These are phyloP conservation scores for Mortierella alpina DNA, from an alignment of 192 early-diverging fungal genomes.

Conservation along the genomic window DNA sequence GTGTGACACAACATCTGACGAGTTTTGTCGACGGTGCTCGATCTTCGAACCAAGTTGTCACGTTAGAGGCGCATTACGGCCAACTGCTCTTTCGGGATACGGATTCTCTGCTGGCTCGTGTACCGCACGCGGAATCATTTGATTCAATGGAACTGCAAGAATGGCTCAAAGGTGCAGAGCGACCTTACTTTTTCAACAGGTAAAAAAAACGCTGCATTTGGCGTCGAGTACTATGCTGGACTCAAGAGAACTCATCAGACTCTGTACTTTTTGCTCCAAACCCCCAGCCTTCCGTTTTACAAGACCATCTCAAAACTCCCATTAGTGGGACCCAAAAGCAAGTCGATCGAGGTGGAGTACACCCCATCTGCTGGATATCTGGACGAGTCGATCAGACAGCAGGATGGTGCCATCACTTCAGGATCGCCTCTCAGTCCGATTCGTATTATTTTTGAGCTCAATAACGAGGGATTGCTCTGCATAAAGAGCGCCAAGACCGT, in stretches of 20 bases:
- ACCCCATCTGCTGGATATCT: constrained; percentile 7
- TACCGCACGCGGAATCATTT: constrained; percentile 16
- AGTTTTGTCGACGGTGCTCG: neutral
- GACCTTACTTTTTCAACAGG: constrained; percentile 30
- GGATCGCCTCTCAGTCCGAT: neutral
- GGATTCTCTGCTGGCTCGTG: neutral
- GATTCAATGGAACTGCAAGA: constrained; percentile 20
- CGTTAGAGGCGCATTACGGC: constrained; percentile 23
- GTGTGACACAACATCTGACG: constrained; percentile 10
- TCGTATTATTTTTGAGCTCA: constrained; percentile 19
- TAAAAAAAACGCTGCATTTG: neutral
- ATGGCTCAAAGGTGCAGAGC: constrained; percentile 23
- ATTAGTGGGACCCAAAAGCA: constrained; percentile 16
- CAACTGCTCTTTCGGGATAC: constrained; percentile 36
- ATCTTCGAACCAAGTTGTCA: neutral
- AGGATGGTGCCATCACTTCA: neutral
- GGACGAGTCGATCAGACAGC: neutral
- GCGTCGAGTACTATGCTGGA: neutral
- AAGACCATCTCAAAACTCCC: constrained; percentile 28
- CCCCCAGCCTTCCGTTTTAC: constrained; percentile 33
- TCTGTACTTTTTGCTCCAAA: neutral
- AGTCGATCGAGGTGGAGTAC: constrained; percentile 39
- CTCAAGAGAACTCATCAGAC: neutral
- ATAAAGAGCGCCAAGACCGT: constrained; percentile 5
- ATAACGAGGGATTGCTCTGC: constrained; percentile 25